These are phyloP conservation scores for Aspergillus arachidicola DNA, from an alignment of 2,329 filamentous ascomycete species.

Conservation along the genomic window DNA sequence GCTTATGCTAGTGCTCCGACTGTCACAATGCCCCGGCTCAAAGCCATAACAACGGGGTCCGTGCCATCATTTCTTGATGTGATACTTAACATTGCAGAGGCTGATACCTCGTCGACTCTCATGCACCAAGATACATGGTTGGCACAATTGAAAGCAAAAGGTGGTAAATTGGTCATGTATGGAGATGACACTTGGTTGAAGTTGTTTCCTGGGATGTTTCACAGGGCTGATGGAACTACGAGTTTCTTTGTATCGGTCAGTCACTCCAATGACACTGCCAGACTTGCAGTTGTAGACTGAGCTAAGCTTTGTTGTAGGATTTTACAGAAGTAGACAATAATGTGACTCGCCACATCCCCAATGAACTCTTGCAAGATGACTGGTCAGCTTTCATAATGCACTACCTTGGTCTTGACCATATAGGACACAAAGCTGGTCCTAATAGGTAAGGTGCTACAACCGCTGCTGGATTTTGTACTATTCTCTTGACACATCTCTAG, in stretches of 20 bases:
- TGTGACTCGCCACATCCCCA: constrained; percentile 84
- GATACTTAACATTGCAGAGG: constrained; percentile 94
- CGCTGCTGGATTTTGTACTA: background rate
- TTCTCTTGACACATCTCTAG: constrained; percentile 48
- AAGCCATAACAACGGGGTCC: constrained; percentile 95
- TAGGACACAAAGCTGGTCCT: constrained; percentile 94
- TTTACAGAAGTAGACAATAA: constrained; percentile 98
- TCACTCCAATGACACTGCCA: constrained; percentile 25
- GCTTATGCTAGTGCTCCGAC: constrained; percentile 95
- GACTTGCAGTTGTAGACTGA: constrained; percentile 12
- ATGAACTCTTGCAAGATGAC: constrained; percentile 74
- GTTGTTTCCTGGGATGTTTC: constrained; percentile 87
- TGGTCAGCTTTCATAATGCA: constrained; percentile 95
- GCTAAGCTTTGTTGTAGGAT: constrained; percentile 60
- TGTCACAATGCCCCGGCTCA: constrained; percentile 96
- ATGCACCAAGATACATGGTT: constrained; percentile 94
- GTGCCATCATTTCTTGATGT: constrained; percentile 98
- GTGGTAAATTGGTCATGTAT: constrained; percentile 86
- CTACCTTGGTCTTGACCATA: constrained; percentile 94
- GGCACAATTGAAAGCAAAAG: constrained; percentile 79
- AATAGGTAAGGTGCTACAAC: constrained; percentile 59
- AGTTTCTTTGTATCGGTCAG: constrained; percentile 97
- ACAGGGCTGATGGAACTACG: constrained; percentile 85
- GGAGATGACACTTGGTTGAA: constrained; percentile 99
- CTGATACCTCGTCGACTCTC: constrained; percentile 85